Evolutionary conservation across 2,329 filamentous ascomycete species (phyloP).

Genomic region (Diaporthe longicolla): DNA sequence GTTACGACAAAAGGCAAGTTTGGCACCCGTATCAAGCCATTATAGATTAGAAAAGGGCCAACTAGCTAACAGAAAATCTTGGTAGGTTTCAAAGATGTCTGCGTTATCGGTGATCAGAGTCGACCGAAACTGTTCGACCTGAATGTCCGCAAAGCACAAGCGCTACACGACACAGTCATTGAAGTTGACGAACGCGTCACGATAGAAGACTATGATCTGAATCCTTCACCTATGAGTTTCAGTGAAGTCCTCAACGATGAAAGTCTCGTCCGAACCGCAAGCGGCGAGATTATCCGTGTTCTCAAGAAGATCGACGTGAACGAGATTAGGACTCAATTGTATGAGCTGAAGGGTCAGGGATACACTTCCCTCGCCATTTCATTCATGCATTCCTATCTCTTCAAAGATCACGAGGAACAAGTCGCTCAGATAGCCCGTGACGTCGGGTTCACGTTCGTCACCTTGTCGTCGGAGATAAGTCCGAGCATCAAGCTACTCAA

Average conservation of each 20-base stretch:
- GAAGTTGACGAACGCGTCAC: slow-evolving; percentile 43
- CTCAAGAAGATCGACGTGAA: slow-evolving; percentile 33
- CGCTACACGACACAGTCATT: slow-evolving; percentile 41
- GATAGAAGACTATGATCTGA: slow-evolving; percentile 41
- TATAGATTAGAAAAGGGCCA: not conserved
- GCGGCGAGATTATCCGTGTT: slow-evolving; percentile 39
- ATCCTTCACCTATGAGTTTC: slow-evolving; percentile 34
- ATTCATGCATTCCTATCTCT: slow-evolving; percentile 82
- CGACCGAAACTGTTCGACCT: slow-evolving; percentile 51
- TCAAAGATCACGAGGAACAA: slow-evolving; percentile 67
- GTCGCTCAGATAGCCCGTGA: slow-evolving; percentile 54
- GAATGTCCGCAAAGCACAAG: slow-evolving; percentile 40
- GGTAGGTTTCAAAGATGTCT: slow-evolving; percentile 49
- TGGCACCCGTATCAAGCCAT: not conserved
- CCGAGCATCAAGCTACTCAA: slow-evolving; percentile 62
- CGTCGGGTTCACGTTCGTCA: slow-evolving; percentile 57
- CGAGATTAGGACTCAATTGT: slow-evolving; percentile 26
- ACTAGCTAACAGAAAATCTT: slow-evolving; percentile 44
- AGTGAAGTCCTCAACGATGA: not conserved
- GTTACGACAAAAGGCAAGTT: slow-evolving; percentile 39
- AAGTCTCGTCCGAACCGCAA: slow-evolving; percentile 37
- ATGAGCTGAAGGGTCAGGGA: slow-evolving; percentile 52
- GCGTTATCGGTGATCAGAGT: slow-evolving; percentile 51
- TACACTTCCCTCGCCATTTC: slow-evolving; percentile 68
- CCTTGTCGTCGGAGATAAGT: slow-evolving; percentile 54